Percentiles rank a stretch among this genome's conserved stretches.
These are phyloP conservation scores for Pseudohalonectria lignicola DNA, from an alignment of 2,329 filamentous ascomycete genomes.

Conservation along the genomic window DNA sequence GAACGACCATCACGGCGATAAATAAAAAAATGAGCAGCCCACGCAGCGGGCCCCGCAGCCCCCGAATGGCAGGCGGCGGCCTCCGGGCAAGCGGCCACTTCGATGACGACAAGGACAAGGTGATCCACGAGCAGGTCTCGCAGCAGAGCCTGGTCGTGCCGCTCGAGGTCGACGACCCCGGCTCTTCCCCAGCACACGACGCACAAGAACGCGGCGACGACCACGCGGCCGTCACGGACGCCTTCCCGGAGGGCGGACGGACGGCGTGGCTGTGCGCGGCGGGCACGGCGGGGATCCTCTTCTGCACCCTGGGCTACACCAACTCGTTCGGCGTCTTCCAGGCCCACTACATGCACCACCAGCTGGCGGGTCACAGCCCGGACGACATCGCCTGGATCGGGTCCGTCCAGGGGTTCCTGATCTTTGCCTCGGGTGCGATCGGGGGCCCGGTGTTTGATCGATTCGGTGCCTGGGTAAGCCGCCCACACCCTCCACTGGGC, in stretches of 20 bases:
- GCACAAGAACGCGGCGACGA: too few relatives aligned
- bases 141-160: neutral
- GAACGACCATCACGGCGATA: too few relatives aligned
- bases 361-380: constrained; percentile 27
- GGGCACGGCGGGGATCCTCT: constrained; percentile 12
- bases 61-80: neutral
- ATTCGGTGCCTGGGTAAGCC: constrained; percentile 6
- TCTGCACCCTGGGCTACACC: constrained; percentile 14
- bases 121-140: neutral
- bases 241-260: constrained; percentile 11
- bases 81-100: neutral
- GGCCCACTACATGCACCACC: constrained; percentile 32
- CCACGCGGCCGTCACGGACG: neutral
- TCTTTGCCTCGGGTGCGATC: constrained; percentile 41
- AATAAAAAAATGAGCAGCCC: too few relatives aligned
- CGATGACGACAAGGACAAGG: neutral
- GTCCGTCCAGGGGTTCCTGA: constrained; percentile 39
- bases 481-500: too few relatives aligned
- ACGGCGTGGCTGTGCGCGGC: constrained; percentile 14
- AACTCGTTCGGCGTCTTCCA: constrained; percentile 30
- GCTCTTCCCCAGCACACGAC: neutral
- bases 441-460: constrained; percentile 50
- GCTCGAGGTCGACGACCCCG: neutral
- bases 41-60: neutral
- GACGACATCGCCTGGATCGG: constrained; percentile 39